Evolutionary conservation across 2,329 filamentous ascomycete species (phyloP).

Genomic region (Calonectria pauciramosa): DNA sequence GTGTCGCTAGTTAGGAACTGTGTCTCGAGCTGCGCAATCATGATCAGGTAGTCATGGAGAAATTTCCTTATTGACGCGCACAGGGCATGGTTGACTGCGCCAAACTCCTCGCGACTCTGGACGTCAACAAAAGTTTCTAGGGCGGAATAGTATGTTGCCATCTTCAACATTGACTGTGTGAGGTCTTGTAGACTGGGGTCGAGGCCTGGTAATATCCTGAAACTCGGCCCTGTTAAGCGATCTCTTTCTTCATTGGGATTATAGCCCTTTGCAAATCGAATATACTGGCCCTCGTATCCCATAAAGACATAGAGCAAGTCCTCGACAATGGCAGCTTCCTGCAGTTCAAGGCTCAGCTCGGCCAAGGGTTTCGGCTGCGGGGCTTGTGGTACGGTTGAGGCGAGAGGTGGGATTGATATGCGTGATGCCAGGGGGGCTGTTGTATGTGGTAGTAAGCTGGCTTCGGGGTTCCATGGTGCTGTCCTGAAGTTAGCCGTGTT

Average conservation of each 20-base stretch:
- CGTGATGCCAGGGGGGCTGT: conserved; percentile 79
- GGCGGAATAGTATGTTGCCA: conserved; percentile 93
- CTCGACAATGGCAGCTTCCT: conserved; percentile 90
- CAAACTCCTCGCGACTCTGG: conserved; percentile 92
- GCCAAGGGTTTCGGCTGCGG: conserved; percentile 78
- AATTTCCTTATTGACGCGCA: conserved; percentile 95
- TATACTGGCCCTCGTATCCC: conserved; percentile 98
- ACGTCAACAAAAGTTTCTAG: conserved; percentile 95
- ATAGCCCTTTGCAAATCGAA: conserved; percentile 87
- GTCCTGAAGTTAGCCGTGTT: conserved; percentile 37
- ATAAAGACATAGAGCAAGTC: conserved; percentile 96
- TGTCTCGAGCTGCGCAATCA: conserved; percentile 93
- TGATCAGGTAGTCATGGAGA: conserved; percentile 91
- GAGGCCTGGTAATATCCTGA: conserved; percentile 83
- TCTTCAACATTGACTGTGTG: conserved; percentile 89
- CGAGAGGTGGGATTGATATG: conserved; percentile 77
- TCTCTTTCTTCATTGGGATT: conserved; percentile 89
- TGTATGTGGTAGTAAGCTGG: conserved; percentile 76
- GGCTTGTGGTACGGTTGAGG: conserved; percentile 79
- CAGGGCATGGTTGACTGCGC: conserved; percentile 93
- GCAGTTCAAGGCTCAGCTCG: conserved; percentile 81
- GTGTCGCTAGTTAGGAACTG: conserved; percentile 89
- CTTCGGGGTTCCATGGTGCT: conserved; percentile 84
- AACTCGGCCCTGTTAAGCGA: conserved; percentile 84
- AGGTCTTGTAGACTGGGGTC: conserved; percentile 94